phyloP scores from a whole-genome alignment of 495 filamentous ascomycete species.

The Cryomyces minteri region DNA sequence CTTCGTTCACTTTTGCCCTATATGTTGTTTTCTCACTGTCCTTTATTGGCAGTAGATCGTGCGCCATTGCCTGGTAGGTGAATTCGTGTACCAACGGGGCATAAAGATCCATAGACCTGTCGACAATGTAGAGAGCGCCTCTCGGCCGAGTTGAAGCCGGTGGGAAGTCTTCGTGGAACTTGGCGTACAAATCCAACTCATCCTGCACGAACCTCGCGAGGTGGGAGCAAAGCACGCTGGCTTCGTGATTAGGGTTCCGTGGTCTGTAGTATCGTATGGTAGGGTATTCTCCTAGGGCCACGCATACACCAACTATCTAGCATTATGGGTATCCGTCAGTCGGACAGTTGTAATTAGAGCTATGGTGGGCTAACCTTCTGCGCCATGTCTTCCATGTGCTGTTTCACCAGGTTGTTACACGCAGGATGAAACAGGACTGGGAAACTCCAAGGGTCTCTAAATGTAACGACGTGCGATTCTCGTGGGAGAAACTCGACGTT shows the following conservation, averaged over 20 bases:
- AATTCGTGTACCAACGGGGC: conserved; percentile 87
- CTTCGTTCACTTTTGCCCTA: conserved; percentile 58
- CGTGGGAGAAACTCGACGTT: conserved; percentile 76
- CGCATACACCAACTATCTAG: conserved; percentile 69
- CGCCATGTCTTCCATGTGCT: conserved; percentile 65
- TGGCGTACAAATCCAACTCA: conserved; percentile 70
- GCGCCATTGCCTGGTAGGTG: conserved; percentile 95
- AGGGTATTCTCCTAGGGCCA: conserved; percentile 72
- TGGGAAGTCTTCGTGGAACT: conserved; percentile 68
- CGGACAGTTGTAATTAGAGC: conserved; percentile 2
- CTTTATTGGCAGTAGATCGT: conserved; percentile 73
- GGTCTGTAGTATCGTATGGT: conserved; percentile 80
- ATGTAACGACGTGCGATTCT: conserved; percentile 81
- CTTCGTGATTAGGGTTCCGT: conserved; percentile 59
- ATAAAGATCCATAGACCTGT: conserved; percentile 80
- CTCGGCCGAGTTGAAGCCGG: conserved; percentile 61
- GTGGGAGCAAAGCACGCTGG: conserved; percentile 66
- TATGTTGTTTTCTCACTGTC: conserved; percentile 75
- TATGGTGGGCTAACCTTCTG: conserved; percentile 47
- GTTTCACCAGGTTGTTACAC: conserved; percentile 65
- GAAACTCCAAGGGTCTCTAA: conserved; percentile 88
- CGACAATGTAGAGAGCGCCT: conserved; percentile 69
- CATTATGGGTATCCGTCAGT: not conserved
- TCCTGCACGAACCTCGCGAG: conserved; percentile 84
- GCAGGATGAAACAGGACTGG: conserved; percentile 78